Percentiles rank a stretch among this genome's conserved stretches.
Conservation (phyloP, 2,329 filamentous ascomycete species). For the Arthrobotrys sinensis region DNA sequence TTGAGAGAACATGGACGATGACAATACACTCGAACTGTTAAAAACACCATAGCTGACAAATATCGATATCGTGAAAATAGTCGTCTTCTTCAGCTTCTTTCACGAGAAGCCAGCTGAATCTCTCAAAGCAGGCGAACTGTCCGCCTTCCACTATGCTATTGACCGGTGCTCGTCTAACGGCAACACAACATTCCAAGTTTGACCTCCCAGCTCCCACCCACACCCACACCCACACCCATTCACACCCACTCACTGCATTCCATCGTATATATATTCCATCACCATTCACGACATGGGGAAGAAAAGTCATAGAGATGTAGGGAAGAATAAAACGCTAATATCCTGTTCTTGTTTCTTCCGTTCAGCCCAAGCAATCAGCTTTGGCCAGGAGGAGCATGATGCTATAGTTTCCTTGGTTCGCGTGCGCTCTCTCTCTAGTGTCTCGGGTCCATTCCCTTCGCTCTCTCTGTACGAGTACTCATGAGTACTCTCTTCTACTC, state of each 20-base stretch:
- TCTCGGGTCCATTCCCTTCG: slow-evolving; percentile 13
- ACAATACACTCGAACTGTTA: neutral
- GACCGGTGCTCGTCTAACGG: slow-evolving; percentile 37
- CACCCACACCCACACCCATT: slow-evolving; percentile 16
- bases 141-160: slow-evolving; percentile 36
- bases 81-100: slow-evolving; percentile 52
- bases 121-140: slow-evolving; percentile 38
- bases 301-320: slow-evolving; percentile 17
- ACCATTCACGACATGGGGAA: slow-evolving; percentile 23
- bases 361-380: slow-evolving; percentile 26
- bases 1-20: too few species aligned
- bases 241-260: slow-evolving; percentile 6
- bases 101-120: slow-evolving; percentile 41
- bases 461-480: slow-evolving; percentile 31
- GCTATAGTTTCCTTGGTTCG: slow-evolving; percentile 30
- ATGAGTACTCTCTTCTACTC: neutral
- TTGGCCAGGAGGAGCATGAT: slow-evolving; percentile 24
- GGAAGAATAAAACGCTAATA: slow-evolving; percentile 25
- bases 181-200: slow-evolving; percentile 47
- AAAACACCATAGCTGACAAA: neutral
- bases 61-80: slow-evolving; percentile 11
- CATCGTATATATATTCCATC: slow-evolving; percentile 10
- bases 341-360: slow-evolving; percentile 25
- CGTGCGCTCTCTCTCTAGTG: slow-evolving; percentile 24
- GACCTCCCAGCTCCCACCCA: slow-evolving; percentile 27